phyloP scores from a whole-genome alignment of 1,284 basidiomycete species.

The Ganoderma sinense region DNA sequence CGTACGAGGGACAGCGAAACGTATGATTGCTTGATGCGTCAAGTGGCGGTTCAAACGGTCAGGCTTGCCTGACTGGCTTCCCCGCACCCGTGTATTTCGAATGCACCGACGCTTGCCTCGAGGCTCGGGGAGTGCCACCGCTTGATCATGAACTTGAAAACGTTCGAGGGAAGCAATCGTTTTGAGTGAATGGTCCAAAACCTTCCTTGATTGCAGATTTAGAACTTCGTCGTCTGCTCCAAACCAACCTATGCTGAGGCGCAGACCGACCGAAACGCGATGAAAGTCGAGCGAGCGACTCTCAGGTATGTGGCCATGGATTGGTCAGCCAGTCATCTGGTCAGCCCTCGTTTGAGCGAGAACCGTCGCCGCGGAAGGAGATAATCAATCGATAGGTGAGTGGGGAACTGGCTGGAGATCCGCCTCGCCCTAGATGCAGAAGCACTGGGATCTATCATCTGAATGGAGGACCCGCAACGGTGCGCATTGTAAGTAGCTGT shows the following conservation, averaged over 20 bases:
- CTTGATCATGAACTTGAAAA: background rate
- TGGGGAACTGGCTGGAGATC: background rate
- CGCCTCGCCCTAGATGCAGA: background rate
- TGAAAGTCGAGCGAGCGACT: background rate
- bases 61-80: background rate
- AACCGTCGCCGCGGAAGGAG: background rate
- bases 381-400: slow-evolving; percentile 4
- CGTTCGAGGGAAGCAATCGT: background rate
- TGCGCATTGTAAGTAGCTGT: background rate
- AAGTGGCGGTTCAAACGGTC: background rate
- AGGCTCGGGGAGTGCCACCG: background rate
- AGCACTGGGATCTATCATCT: background rate
- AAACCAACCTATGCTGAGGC: background rate
- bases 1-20: background rate
- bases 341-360: background rate
- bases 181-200: background rate
- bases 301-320: background rate
- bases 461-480: background rate
- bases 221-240: too few species aligned
- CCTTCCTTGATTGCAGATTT: background rate
- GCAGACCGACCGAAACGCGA: background rate
- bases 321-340: background rate
- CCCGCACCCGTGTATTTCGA: background rate
- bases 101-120: background rate
- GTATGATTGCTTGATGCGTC: background rate